Evolutionary conservation across 1,284 basidiomycete genomes (phyloP).

Genomic region (Tilletia caries): DNA sequence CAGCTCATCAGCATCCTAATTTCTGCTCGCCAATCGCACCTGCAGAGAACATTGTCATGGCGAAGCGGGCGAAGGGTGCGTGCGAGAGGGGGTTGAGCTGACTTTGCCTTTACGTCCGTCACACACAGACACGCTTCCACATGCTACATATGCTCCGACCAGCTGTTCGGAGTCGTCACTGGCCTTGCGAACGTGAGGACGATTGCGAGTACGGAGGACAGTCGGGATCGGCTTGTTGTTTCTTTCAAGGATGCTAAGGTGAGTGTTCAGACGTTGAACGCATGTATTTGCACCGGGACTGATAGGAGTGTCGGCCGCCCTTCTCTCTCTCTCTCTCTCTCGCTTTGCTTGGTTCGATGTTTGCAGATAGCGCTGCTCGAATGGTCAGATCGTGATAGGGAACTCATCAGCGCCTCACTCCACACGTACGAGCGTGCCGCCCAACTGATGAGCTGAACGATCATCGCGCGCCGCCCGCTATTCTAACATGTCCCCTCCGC

Average conservation of each 20-base stretch:
- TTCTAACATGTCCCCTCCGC: neutral
- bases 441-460: conserved; percentile 66
- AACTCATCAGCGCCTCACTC: conserved; percentile 85
- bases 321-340: too few species aligned
- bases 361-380: conserved; percentile 77
- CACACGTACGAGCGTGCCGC: conserved; percentile 94
- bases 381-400: conserved; percentile 75
- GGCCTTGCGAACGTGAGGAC: conserved; percentile 77
- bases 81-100: too few species aligned
- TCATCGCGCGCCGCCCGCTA: too few species aligned
- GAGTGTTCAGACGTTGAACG: too few species aligned
- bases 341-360: neutral
- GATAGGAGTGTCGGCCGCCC: too few species aligned
- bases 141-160: conserved; percentile 66
- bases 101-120: too few species aligned
- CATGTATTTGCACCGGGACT: too few species aligned
- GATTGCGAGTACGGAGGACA: conserved; percentile 73
- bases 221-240: conserved; percentile 78
- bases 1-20: too few species aligned
- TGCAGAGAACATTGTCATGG: too few species aligned
- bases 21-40: too few species aligned
- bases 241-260: conserved; percentile 92
- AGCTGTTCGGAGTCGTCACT: conserved; percentile 81
- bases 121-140: neutral
- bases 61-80: too few species aligned